These are phyloP conservation scores for Fusarium sp. DNA, from an alignment of 2,329 filamentous ascomycete species.

Conservation along the genomic window DNA sequence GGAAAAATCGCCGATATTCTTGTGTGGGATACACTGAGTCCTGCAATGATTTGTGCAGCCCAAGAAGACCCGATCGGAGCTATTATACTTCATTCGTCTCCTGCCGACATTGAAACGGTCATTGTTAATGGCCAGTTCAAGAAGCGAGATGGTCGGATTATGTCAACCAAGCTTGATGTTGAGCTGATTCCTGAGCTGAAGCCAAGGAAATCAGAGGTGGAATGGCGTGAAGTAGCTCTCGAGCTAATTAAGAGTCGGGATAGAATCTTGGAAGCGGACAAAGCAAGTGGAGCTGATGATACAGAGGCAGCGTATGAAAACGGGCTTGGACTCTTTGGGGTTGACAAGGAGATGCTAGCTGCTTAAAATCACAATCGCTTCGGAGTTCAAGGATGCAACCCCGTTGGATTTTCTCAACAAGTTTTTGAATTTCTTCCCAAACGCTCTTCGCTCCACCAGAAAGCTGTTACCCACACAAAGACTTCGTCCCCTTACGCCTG, in stretches of 20 bases:
- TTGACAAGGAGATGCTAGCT: background rate
- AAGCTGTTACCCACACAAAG: too few relatives aligned
- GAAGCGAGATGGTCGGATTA: background rate
- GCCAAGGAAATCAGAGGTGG: background rate
- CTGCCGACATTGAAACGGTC: slow-evolving; percentile 8
- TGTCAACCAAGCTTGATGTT: background rate
- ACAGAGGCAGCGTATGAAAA: slow-evolving; percentile 1
- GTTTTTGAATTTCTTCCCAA: too few relatives aligned
- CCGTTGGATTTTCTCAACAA: too few relatives aligned
- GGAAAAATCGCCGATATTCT: slow-evolving; percentile 17
- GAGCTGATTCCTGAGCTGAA: background rate
- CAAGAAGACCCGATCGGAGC: slow-evolving; percentile 16
- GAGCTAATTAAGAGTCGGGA: slow-evolving; percentile 8
- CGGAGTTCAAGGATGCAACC: too few relatives aligned
- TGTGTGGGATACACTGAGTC: slow-evolving; percentile 13
- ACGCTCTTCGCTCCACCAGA: too few relatives aligned
- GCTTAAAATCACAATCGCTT: too few relatives aligned
- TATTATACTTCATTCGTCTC: slow-evolving; percentile 9
- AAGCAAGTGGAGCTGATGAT: slow-evolving; percentile 3
- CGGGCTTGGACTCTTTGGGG: background rate
- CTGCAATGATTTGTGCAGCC: slow-evolving; percentile 12
- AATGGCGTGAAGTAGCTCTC: slow-evolving; percentile 11
- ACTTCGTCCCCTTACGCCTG: too few relatives aligned
- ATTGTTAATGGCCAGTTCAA: slow-evolving; percentile 22
- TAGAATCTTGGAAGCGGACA: background rate